Evolutionary conservation across 1,139 yeast species (phyloP).

Genomic region (Yamadazyma mexicana): DNA sequence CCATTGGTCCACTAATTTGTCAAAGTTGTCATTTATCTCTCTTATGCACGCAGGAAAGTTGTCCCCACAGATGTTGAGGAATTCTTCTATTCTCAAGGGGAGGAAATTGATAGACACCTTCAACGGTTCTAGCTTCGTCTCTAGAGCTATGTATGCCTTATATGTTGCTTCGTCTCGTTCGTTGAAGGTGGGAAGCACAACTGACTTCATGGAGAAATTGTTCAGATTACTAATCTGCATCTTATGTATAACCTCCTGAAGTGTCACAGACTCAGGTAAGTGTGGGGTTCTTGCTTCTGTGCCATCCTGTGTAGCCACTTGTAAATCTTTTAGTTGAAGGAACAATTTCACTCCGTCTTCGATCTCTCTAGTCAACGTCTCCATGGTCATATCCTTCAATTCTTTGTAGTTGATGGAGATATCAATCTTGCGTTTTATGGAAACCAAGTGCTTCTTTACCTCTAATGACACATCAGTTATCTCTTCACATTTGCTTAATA

Average conservation of each 20-base stretch:
- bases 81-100: conserved; percentile 53
- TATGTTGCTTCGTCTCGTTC: conserved; percentile 30
- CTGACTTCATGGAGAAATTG: conserved; percentile 19
- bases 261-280: neutral
- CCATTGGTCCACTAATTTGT: conserved; percentile 40
- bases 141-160: conserved; percentile 29
- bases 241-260: conserved; percentile 42
- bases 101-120: conserved; percentile 60
- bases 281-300: conserved; percentile 13
- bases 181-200: conserved; percentile 34
- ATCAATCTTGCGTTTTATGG: conserved; percentile 47
- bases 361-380: conserved; percentile 52
- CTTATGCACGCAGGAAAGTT: conserved; percentile 32
- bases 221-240: conserved; percentile 26
- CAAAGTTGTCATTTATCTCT: conserved; percentile 39
- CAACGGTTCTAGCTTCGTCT: conserved; percentile 47
- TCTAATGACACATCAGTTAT: conserved; percentile 41
- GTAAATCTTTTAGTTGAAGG: conserved; percentile 39
- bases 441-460: conserved; percentile 36
- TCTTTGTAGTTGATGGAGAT: conserved; percentile 61
- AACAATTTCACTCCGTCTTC: conserved; percentile 44
- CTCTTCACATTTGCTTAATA: conserved; percentile 29
- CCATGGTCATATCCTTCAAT: conserved; percentile 50
- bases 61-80: conserved; percentile 25
- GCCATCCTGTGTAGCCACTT: too few species aligned